These are phyloP conservation scores for Microsporum canis DNA, from an alignment of 2,329 filamentous ascomycete species.

Conservation along the genomic window DNA sequence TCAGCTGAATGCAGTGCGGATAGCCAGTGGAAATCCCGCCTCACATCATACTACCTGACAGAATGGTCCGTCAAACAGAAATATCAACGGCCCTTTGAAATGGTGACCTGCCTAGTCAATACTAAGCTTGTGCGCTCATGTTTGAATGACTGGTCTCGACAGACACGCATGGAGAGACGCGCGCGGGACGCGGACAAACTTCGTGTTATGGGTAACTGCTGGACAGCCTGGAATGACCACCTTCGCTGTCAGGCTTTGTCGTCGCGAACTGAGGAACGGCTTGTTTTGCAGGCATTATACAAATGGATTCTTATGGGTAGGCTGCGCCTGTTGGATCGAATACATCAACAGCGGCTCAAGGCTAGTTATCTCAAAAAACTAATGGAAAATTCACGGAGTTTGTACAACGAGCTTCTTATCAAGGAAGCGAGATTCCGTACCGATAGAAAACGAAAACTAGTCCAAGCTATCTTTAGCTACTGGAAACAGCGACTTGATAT, in stretches of 20 bases:
- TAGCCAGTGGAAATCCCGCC: conserved; percentile 23
- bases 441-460: conserved; percentile 24
- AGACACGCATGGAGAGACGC: conserved; percentile 33
- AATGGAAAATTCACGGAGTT: conserved; percentile 28
- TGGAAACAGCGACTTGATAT: conserved; percentile 31
- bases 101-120: conserved; percentile 36
- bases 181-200: conserved; percentile 42
- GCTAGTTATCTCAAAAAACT: conserved; percentile 30
- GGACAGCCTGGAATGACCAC: conserved; percentile 52
- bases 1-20: conserved; percentile 23
- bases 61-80: conserved; percentile 34
- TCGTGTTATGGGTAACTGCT: conserved; percentile 46
- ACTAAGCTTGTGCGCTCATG: conserved; percentile 36
- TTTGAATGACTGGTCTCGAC: conserved; percentile 42
- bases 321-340: conserved; percentile 29
- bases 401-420: conserved; percentile 28
- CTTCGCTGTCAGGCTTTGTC: conserved; percentile 44
- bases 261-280: conserved; percentile 44
- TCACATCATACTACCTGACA: conserved; percentile 28
- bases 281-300: conserved; percentile 47
- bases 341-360: conserved; percentile 31
- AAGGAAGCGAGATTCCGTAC: conserved; percentile 28
- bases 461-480: conserved; percentile 25
- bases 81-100: conserved; percentile 32
- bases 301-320: conserved; percentile 49